Evolutionary conservation across 257 asterid genomes (phyloP), one percentile per base, ranked within the genome.

Genomic region (Nicotiana undulata): DNA sequence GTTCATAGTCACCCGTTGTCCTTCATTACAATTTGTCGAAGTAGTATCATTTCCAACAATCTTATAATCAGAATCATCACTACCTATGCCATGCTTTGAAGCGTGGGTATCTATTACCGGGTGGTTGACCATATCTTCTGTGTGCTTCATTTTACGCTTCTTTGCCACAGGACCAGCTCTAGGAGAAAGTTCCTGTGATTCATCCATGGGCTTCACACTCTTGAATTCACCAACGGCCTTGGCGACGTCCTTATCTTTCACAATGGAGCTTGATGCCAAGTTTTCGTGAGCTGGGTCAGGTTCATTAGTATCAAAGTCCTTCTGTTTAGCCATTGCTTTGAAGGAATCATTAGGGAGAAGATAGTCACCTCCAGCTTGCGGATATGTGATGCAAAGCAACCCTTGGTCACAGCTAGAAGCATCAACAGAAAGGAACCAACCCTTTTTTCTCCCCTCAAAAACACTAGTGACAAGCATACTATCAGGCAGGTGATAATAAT

Each of bases 401-500:
- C 76, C 77, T 24, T 85, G 81, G 81, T 76, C 59, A 60, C n/a
- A 60, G 51, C 61, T 26, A 52, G 92, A 86, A 79, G 81, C 90
- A 79, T 87, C 92, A 15, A 83, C 91, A 24, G 85, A 85, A 32
- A 93, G 89, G 83, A 81, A 85, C 92, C 92, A 90, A 55, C 53
- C 80, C 18, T 76, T 65, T 29, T 87, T 79, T 17, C 34, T 75
- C 72, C 87, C 89, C 4, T 75, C 85, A 83, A 90, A 92, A 2
- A 85, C 94, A 81, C 86, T 84, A 81, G 77, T 70, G 29, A 94
- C 85, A 75, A 83, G 86, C 94, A 94, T 89, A 58, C 67, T 51
- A 52, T 93, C 97, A 0, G 96, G 88, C 32, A 94, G 84, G 81
- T 86, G 87, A 86, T 94, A 94, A 65, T 86, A 89, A 16, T 58